Base-by-base conservation (phyloP, 495 filamentous ascomycete genomes). In the Neurospora terricola region DNA sequence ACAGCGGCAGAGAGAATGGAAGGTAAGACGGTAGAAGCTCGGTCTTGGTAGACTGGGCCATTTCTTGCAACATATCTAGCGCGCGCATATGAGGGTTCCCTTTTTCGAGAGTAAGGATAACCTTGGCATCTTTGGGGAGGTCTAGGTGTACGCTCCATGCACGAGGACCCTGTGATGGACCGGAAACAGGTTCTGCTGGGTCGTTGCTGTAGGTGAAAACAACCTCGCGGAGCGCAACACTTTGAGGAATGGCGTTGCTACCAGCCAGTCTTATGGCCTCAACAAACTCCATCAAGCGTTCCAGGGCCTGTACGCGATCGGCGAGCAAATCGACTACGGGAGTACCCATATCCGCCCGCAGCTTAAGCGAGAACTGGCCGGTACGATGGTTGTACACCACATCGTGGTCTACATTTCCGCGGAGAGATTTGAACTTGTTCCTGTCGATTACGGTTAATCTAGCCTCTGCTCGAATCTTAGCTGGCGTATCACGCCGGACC, bases 81-180 rank as follows among this genome's bases (percentile, higher is more conserved):
- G 94, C 89, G 18, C 91, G 88, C 62, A 91, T 84, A 78, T 97
- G 94, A 0, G 94, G 94, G 74, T 93, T 97, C 16, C 84, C 84
- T 27, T 78, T 77, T 27, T 90, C 87, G 30, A 98, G 83, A 14
- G 77, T 73, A 12, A 93, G 74, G n/a, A 81, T 74, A 77, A 88
- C 38, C 59, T 48, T 45, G 30, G 74, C 72, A 77, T 87, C 38
- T 59, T 48, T 45, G 12, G 74, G 72, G 23, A 85, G 80, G 54
- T 84, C 79, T 16, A 86, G 69, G 18, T 75, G 76, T 18, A 81
- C 84, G 76, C 72, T 84, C 83, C 78, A 87, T 11, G 69, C 9
- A 14, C 70, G 75, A n/a, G 71, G 42, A 69, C 77, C 23, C 72
- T 72, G 10, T 12, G 62, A 37, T 2, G 45, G 30, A 36, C 37